Percentiles rank a stretch among this genome's conserved stretches.
Conservation (phyloP, 2,329 filamentous ascomycete genomes). For the Fusarium protoensiforme region DNA sequence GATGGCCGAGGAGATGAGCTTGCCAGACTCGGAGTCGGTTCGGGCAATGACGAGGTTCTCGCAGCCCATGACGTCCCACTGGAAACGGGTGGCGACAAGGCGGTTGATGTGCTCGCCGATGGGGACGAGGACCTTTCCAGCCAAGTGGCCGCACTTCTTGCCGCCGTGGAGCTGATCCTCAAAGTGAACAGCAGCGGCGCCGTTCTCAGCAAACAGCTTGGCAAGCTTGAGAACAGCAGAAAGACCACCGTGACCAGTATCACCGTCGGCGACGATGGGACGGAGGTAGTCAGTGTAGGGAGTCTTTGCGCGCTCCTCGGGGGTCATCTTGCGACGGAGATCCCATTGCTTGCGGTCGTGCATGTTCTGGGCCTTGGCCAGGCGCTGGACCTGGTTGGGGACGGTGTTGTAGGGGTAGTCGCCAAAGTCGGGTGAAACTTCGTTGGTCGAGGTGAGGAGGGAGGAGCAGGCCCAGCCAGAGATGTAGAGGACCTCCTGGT, state of each 20-base stretch:
- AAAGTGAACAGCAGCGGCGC: constrained; percentile 95
- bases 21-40: constrained; percentile 95
- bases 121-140: constrained; percentile 94
- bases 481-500: constrained; percentile 96
- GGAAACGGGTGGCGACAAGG: constrained; percentile 89
- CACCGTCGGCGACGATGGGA: constrained; percentile 95
- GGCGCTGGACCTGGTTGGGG: constrained; percentile 94
- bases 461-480: constrained; percentile 98
- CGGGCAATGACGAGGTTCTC: constrained; percentile 96
- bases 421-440: constrained; percentile 97
- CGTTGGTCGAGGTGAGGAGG: constrained; percentile 91
- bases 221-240: constrained; percentile 95
- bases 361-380: constrained; percentile 96
- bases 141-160: constrained; percentile 97
- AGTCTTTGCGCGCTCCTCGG: constrained; percentile 77
- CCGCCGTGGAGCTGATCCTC: constrained; percentile 98
- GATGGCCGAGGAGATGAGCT: constrained; percentile 87
- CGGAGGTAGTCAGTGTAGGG: constrained; percentile 93
- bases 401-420: constrained; percentile 99
- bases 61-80: constrained; percentile 97
- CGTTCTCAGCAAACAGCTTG: constrained; percentile 97
- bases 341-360: constrained; percentile 98
- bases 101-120: constrained; percentile 97
- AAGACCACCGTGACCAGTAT: constrained; percentile 93
- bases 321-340: constrained; percentile 78